Conservation (phyloP, 345 rosid genomes). For the Gossypium australe region DNA sequence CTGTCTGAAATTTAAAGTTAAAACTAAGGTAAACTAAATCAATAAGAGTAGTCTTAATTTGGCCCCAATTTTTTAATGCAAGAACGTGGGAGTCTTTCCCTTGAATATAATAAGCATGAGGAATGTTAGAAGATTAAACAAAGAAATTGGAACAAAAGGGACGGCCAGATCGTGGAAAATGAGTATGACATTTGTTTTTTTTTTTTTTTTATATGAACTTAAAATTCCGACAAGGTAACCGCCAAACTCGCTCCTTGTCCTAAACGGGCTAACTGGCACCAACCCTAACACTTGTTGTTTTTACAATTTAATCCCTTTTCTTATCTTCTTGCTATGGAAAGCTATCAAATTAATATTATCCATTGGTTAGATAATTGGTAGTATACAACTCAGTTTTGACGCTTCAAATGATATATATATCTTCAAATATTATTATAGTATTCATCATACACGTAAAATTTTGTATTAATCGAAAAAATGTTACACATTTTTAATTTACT, state of each 20-base stretch:
- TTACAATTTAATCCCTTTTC: neutral
- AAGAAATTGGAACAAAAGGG: constrained; percentile 13
- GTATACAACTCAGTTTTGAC: neutral
- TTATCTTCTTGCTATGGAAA: neutral
- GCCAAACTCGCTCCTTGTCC: constrained; percentile 43
- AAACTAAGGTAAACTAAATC: too few species aligned
- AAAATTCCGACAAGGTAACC: constrained; percentile 35
- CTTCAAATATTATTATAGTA: too few species aligned
- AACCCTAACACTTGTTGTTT: constrained; percentile 27
- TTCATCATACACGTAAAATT: too few species aligned
- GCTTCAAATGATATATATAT: neutral
- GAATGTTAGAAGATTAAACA: constrained; percentile 19
- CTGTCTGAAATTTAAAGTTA: too few species aligned
- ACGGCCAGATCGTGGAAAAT: constrained; percentile 50
- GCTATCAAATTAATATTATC: too few species aligned
- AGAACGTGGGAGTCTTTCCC: constrained; percentile 41
- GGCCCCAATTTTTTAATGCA: constrained; percentile 13
- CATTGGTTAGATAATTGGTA: too few species aligned
- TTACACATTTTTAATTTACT: too few species aligned
- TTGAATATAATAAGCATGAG: constrained; percentile 20
- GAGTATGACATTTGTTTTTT: constrained; percentile 15
- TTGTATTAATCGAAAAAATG: too few species aligned
- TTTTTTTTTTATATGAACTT: neutral
- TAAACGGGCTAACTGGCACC: constrained; percentile 12
- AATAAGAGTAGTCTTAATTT: neutral